A percentile compares a stretch with the other conserved stretches of the same genome.
These are phyloP conservation scores for Chaetomium fimeti DNA, from an alignment of 495 filamentous ascomycete species.

Conservation along the genomic window DNA sequence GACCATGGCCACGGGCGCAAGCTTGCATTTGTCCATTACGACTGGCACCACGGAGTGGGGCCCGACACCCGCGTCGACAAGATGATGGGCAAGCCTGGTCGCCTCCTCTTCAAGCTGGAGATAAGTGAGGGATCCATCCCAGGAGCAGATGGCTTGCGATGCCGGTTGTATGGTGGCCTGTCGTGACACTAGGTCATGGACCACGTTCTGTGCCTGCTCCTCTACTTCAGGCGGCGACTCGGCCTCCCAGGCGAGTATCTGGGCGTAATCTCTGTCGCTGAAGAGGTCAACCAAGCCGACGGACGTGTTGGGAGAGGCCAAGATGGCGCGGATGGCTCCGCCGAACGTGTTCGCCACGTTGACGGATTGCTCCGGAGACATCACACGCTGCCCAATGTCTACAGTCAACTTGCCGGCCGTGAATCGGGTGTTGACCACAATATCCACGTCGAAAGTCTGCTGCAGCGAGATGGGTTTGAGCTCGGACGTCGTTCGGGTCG, in stretches of 20 bases:
- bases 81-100: conserved; percentile 42
- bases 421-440: conserved; percentile 44
- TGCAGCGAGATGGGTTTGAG: conserved; percentile 41
- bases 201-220: conserved; percentile 28
- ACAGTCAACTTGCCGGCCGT: conserved; percentile 39
- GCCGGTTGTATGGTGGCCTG: conserved; percentile 38
- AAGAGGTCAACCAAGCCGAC: conserved; percentile 47
- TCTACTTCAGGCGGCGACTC: conserved; percentile 26
- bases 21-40: conserved; percentile 46
- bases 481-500: conserved; percentile 35
- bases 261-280: conserved; percentile 43
- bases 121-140: conserved; percentile 48
- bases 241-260: conserved; percentile 44
- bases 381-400: conserved; percentile 46
- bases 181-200: conserved; percentile 41
- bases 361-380: conserved; percentile 42
- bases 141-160: conserved; percentile 45
- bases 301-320: conserved; percentile 36
- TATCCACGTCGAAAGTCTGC: conserved; percentile 46
- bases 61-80: conserved; percentile 44
- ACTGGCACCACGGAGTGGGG: conserved; percentile 47
- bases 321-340: conserved; percentile 44
- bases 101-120: conserved; percentile 40
- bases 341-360: conserved; percentile 45
- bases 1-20: conserved; percentile 49